Evolutionary conservation across 1,139 yeast genomes (phyloP), one percentile per base, ranked within the genome.

Genomic region (Protomyces lactucae-debilis): DNA sequence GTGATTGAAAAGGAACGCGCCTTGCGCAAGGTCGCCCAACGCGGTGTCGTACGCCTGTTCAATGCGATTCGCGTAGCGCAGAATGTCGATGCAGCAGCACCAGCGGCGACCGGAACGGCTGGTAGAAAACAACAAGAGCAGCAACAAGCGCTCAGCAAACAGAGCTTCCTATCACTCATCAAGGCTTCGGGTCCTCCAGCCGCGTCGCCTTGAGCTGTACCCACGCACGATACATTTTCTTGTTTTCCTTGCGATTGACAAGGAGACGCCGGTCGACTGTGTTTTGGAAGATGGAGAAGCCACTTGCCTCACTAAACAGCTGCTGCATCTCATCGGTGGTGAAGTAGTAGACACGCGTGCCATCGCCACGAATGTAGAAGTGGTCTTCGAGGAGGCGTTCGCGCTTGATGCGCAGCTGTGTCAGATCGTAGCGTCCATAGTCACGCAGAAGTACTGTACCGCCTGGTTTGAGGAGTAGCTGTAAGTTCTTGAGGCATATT

Each of bases 171-270:
- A 36, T 64, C 67, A 18, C 46, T 65, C 39, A 66, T 66, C 55
- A 66, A 60, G 55, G 39, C 23, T 1, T 43, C 48, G 23, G 25
- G 18, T 43, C 21, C 21, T 18, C 14, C 48, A 43, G 25, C 25
- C 48, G 48, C 48, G 25, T 39, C 18, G 57, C 63, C 52, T 59
- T 59, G 55, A 59, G 10, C 52, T 93, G 99, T 67, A 93, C 78
- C 99, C 99, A 93, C 68, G 91, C 90, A 71, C 99, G 81, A 74
- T 90, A 93, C 99, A 93, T 93, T 76, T 93, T 93, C 70, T 93
- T 77, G 73, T 87, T 88, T 72, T 93, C 86, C 77, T 92, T 92
- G 73, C 99, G 82, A 75, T 93, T 93, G 46, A 95, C 98, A 71
- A 93, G 79, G 69, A 93, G 79, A 70, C 99, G 79, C 74, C 97